phyloP scores from a whole-genome alignment of 306 rosid genomes.

The Fragaria nilgerrensis region DNA sequence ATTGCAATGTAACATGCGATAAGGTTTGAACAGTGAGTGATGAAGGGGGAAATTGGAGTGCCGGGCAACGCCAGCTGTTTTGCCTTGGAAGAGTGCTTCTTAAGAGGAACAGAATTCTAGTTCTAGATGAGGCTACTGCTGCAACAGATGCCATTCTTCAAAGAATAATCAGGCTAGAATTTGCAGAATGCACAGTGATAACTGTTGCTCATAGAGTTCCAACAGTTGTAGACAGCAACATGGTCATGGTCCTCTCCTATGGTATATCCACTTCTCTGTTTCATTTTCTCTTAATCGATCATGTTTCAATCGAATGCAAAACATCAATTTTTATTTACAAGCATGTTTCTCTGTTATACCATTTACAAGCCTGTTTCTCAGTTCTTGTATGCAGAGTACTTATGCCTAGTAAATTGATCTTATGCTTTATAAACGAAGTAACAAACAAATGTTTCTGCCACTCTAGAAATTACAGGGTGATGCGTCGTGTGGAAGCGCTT shows the following conservation, averaged over 20 bases:
- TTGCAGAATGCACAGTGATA: conserved; percentile 64
- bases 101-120: conserved; percentile 61
- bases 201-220: conserved; percentile 71
- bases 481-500: neutral
- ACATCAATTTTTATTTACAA: neutral
- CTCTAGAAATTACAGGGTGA: neutral
- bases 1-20: neutral
- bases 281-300: neutral
- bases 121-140: conserved; percentile 81
- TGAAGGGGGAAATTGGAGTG: conserved; percentile 80
- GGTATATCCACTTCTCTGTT: neutral
- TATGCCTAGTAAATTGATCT: neutral
- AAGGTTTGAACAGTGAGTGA: conserved; percentile 41
- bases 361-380: too few relatives aligned
- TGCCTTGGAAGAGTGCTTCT: conserved; percentile 78
- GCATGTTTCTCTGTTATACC: too few relatives aligned
- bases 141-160: conserved; percentile 66
- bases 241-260: neutral
- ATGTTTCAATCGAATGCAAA: neutral
- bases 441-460: too few relatives aligned
- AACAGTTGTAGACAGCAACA: conserved; percentile 38
- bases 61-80: conserved; percentile 61
- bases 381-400: neutral
- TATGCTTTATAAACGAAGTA: too few relatives aligned
- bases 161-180: conserved; percentile 58